phyloP scores from a whole-genome alignment of 225 moss, liverwort and hornwort species.

The Pseudisothecium myosuroides region DNA sequence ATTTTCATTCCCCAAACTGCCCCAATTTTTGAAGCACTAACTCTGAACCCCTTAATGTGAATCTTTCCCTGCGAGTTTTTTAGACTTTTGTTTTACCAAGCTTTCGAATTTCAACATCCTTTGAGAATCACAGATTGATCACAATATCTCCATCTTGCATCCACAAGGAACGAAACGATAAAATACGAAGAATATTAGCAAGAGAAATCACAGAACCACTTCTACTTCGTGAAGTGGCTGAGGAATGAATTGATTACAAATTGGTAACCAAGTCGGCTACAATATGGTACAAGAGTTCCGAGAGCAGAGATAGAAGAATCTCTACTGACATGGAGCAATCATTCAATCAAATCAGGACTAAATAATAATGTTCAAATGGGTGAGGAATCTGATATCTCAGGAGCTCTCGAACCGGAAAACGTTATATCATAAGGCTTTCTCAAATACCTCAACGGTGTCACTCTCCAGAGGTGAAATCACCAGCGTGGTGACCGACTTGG shows the following conservation, averaged over 20 bases:
- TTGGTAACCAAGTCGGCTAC: background rate
- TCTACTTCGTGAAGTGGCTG: background rate
- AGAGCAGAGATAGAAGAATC: background rate
- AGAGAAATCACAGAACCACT: background rate
- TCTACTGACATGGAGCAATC: background rate
- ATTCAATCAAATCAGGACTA: background rate
- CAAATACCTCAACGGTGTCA: background rate
- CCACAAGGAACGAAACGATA: background rate
- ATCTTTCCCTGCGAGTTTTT: background rate
- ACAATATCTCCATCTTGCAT: background rate
- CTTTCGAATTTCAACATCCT: background rate
- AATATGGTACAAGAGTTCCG: background rate
- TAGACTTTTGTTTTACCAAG: background rate
- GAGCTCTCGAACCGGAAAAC: background rate
- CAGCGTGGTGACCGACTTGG: conserved; percentile 67
- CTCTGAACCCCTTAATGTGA: no score
- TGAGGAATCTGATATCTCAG: background rate
- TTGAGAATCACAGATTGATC: background rate
- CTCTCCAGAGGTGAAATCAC: conserved; percentile 25
- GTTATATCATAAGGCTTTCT: background rate
- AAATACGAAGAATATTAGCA: background rate
- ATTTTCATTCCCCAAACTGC: background rate
- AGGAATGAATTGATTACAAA: background rate
- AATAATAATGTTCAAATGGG: background rate
- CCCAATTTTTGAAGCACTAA: background rate